Evolutionary conservation across 78 protist species (phyloP).

Genomic region (Dictyostelium intermedium): DNA sequence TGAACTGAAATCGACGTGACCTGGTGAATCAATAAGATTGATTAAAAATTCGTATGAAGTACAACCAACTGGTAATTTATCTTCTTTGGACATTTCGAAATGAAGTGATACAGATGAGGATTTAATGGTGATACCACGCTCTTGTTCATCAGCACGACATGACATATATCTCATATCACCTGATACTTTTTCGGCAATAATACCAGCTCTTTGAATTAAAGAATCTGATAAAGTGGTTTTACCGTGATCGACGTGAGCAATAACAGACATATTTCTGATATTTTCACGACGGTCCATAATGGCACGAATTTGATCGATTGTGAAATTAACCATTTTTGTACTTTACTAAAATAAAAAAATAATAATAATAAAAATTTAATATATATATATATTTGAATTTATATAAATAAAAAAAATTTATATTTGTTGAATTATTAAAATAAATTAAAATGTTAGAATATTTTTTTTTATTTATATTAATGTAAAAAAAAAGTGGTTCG

Average conservation of each 20-base stretch:
- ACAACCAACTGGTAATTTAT: slow-evolving; percentile 68
- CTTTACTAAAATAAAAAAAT: background rate
- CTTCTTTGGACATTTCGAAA: slow-evolving; percentile 87
- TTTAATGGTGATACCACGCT: slow-evolving; percentile 99
- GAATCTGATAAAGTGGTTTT: slow-evolving; percentile 99
- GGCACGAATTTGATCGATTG: slow-evolving; percentile 95
- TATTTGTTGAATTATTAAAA: background rate
- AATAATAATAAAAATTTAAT: too few relatives aligned
- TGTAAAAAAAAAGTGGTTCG: background rate
- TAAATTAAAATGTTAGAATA: background rate
- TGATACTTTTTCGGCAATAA: slow-evolving; percentile 96
- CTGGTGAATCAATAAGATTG: slow-evolving; percentile 99
- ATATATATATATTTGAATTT: too few relatives aligned
- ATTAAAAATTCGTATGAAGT: slow-evolving; percentile 89
- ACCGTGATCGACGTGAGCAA: slow-evolving; percentile 97
- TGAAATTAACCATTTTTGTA: slow-evolving; percentile 90
- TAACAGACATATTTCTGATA: slow-evolving; percentile 99
- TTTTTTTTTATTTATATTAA: too few relatives aligned
- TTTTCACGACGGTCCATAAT: slow-evolving; percentile 94
- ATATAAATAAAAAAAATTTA: too few relatives aligned
- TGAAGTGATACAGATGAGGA: slow-evolving; percentile 98
- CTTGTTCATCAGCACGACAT: slow-evolving; percentile 98
- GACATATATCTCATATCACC: slow-evolving; percentile 98
- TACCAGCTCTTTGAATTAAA: slow-evolving; percentile 98
- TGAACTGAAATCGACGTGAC: slow-evolving; percentile 99